These are phyloP conservation scores for Psidium friedrichsthalianum DNA, from an alignment of 345 rosid genomes.

Conservation along the genomic window DNA sequence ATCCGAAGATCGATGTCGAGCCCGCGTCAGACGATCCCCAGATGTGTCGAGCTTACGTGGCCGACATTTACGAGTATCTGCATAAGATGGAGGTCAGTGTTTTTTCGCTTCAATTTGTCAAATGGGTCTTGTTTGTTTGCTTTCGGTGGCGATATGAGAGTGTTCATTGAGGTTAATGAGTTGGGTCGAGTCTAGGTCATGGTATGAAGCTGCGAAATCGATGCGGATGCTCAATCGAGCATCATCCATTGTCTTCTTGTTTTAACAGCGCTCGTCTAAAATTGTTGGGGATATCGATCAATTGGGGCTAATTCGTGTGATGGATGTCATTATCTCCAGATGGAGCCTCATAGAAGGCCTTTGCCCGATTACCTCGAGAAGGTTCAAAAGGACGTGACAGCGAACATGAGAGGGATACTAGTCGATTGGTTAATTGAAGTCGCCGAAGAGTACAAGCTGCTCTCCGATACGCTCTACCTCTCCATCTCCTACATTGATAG, in stretches of 20 bases:
- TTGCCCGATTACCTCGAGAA: constrained; percentile 40
- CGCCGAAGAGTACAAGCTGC: constrained; percentile 60
- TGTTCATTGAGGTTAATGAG: not conserved
- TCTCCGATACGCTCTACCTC: constrained; percentile 54
- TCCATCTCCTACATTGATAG: constrained; percentile 46
- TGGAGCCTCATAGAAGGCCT: constrained; percentile 39
- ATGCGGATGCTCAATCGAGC: not conserved
- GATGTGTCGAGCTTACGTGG: constrained; percentile 12
- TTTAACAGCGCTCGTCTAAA: too few species aligned
- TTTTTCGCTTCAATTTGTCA: not conserved
- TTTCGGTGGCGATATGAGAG: not conserved
- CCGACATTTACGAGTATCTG: constrained; percentile 18
- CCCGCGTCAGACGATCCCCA: constrained; percentile 13
- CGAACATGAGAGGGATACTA: constrained; percentile 47
- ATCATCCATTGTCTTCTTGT: too few species aligned
- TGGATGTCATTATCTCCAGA: constrained; percentile 8
- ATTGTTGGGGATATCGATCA: not conserved
- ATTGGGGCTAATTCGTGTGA: not conserved
- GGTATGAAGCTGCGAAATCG: not conserved
- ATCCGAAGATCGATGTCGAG: constrained; percentile 9
- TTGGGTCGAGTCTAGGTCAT: not conserved
- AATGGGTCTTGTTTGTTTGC: not conserved
- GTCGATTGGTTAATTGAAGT: constrained; percentile 69
- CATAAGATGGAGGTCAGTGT: constrained; percentile 14
- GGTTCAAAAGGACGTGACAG: constrained; percentile 48